These are phyloP conservation scores for Globisporangium nunn DNA, from an alignment of 352 stramenopile species.

Conservation along the genomic window DNA sequence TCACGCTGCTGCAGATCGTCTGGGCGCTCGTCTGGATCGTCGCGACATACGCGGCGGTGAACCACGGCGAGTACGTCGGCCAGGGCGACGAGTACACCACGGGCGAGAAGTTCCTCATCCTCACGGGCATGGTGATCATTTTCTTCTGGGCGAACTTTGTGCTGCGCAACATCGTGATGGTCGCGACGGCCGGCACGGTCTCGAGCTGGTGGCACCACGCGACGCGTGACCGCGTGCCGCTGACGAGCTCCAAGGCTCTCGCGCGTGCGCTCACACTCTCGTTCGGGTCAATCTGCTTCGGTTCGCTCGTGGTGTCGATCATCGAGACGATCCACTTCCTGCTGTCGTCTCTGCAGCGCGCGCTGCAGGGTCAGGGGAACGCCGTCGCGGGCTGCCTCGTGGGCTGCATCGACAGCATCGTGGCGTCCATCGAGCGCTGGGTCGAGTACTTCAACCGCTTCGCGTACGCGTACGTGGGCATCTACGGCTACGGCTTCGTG, in stretches of 20 bases:
- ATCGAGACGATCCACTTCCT: conserved; percentile 57
- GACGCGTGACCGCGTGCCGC: conserved; percentile 25
- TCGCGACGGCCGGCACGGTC: conserved; percentile 74
- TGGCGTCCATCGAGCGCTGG: conserved; percentile 48
- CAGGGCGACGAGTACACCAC: conserved; percentile 22
- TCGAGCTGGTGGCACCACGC: conserved; percentile 81
- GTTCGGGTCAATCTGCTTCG: conserved; percentile 85
- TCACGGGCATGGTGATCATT: conserved; percentile 58
- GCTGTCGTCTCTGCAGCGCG: conserved; percentile 29
- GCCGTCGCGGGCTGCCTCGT: conserved; percentile 43
- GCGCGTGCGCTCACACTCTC: conserved; percentile 64
- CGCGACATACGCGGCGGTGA: conserved; percentile 53
- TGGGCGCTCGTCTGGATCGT: conserved; percentile 78
- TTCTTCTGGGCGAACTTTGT: conserved; percentile 81
- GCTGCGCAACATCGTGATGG: conserved; percentile 75
- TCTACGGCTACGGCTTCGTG: conserved; percentile 63
- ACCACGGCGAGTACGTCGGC: conserved; percentile 43
- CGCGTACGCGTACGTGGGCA: conserved; percentile 66
- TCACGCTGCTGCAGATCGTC: conserved; percentile 57
- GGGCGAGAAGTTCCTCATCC: conserved; percentile 27
- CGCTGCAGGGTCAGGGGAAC: conserved; percentile 34
- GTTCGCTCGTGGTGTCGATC: conserved; percentile 64
- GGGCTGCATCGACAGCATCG: conserved; percentile 41
- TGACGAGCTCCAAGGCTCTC: conserved; percentile 37
- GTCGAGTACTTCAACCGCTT: conserved; percentile 78